A percentile compares a stretch with the other conserved stretches of the same genome.
phyloP scores from a whole-genome alignment of 345 rosid species.

The Citrus unshiu region DNA sequence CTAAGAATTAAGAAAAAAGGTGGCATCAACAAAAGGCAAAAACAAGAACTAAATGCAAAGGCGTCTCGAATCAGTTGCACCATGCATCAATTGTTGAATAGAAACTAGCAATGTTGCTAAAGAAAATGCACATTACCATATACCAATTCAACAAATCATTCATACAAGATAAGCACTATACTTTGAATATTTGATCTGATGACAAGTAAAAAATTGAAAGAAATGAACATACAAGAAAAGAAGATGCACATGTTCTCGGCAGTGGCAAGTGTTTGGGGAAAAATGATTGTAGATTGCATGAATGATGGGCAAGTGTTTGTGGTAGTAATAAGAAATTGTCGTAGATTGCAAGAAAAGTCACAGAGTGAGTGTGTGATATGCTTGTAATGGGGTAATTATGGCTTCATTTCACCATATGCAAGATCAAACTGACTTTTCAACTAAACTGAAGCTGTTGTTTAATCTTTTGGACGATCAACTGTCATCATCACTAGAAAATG shows the following conservation, averaged over 20 bases:
- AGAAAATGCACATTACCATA: background rate
- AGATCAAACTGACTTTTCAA: conserved; percentile 29
- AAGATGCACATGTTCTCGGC: background rate
- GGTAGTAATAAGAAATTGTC: conserved; percentile 16
- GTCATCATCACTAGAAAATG: conserved; percentile 10
- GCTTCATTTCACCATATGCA: background rate
- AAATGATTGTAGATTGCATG: background rate
- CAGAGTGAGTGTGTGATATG: background rate
- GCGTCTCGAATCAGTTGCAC: background rate
- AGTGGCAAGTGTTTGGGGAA: background rate
- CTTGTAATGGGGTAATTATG: background rate
- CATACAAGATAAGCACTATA: too few relatives aligned
- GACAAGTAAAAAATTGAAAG: background rate
- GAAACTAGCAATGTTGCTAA: background rate
- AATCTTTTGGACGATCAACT: conserved; percentile 30
- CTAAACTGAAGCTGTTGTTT: conserved; percentile 36
- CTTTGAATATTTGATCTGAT: too few relatives aligned
- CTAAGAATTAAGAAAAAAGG: background rate
- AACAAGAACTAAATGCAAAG: too few relatives aligned
- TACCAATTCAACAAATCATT: too few relatives aligned
- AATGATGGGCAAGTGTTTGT: too few relatives aligned
- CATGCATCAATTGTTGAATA: background rate
- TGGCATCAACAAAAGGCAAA: background rate
- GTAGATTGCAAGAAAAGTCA: conserved; percentile 16
- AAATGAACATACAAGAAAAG: conserved; percentile 22